Percentiles rank a stretch among this genome's conserved stretches.
phyloP scores from a whole-genome alignment of 768 basidiomycete species.

The Ramaria rubella region DNA sequence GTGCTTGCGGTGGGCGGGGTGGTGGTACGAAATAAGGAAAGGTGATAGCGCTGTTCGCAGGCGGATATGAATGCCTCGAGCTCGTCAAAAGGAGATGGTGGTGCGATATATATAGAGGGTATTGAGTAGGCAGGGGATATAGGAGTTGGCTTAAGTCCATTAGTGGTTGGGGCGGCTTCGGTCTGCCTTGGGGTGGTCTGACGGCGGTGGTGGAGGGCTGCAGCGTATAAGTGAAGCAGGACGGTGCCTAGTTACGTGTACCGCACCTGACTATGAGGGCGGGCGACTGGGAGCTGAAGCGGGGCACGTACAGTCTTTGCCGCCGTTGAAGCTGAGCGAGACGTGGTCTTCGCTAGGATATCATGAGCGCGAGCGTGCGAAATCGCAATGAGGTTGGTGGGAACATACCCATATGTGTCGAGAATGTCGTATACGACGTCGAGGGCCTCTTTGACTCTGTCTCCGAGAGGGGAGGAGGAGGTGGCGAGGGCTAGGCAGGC shows the following conservation, averaged over 20 bases:
- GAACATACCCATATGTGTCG: constrained; percentile 73
- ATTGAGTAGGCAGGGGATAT: constrained; percentile 43
- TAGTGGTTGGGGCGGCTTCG: neutral
- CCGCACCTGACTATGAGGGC: neutral
- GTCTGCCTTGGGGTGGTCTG: neutral
- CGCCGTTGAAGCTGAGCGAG: constrained; percentile 95
- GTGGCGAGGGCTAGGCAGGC: constrained; percentile 58
- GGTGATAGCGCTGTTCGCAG: constrained; percentile 53
- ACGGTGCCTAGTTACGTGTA: constrained; percentile 64
- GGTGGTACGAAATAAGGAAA: constrained; percentile 56
- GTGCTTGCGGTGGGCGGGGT: constrained; percentile 42
- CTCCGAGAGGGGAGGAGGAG: constrained; percentile 46
- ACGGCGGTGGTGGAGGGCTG: constrained; percentile 47
- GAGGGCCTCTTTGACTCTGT: constrained; percentile 69
- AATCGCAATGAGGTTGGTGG: constrained; percentile 13
- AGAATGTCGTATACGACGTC: constrained; percentile 74
- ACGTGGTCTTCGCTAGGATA: constrained; percentile 40
- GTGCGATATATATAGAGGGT: constrained; percentile 79
- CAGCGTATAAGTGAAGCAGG: constrained; percentile 84
- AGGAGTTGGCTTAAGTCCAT: constrained; percentile 44
- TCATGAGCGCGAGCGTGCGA: constrained; percentile 10
- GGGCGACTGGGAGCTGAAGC: neutral
- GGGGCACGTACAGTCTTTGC: constrained; percentile 84
- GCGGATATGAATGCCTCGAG: constrained; percentile 80
- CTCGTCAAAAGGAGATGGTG: constrained; percentile 77